Evolutionary conservation across 441 rosid genomes (phyloP), one percentile per base, ranked within the genome.

Genomic region (Gossypium trilobum): DNA sequence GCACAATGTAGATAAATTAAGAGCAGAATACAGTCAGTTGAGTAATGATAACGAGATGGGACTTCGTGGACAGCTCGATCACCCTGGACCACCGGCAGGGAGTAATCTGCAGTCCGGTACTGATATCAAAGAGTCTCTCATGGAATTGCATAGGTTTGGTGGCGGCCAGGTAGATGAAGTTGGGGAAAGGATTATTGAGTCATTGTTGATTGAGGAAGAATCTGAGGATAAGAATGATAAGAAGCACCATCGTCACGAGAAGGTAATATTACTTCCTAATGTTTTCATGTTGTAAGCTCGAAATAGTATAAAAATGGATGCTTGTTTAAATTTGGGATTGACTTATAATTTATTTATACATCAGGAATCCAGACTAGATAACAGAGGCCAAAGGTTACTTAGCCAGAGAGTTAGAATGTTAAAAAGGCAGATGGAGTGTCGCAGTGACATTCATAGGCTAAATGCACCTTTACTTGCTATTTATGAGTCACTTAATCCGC

Each of bases 321-420:
- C 31, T 29, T 31, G 31, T 61, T 74, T 44, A 58, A 52, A 62
- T 46, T 3, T 71, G 67, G 75, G 73, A 20, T 81, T 79, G 22
- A 25, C 56, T 59, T 75, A 5, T 27, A 27, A 27, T 5, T 46
- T 56, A 13, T 13, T 78, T 68, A 75, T 58, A 59, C 80, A 58
- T 70, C 91, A 94, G 97, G 97, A 90, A 60, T 80, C 75, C 70
- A 85, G 99, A 82, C 81, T 84, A 73, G 99, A 92, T 82, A 75
- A 71, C 73, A 85, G 99, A 73, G 99, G 99, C 48, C 83, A 87
- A 58, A 69, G 55, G 19, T 74, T 85, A 33, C 91, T 94, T 63
- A 77, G 82, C 83, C 97, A 89, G 77, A 85, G 92, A 77, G 77
- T 82, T 84, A 88, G 97, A 81, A 82, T 72, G 75, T 74, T 69